phyloP scores from a whole-genome alignment of 2,329 filamentous ascomycete genomes.

The Botrytis cinerea region DNA sequence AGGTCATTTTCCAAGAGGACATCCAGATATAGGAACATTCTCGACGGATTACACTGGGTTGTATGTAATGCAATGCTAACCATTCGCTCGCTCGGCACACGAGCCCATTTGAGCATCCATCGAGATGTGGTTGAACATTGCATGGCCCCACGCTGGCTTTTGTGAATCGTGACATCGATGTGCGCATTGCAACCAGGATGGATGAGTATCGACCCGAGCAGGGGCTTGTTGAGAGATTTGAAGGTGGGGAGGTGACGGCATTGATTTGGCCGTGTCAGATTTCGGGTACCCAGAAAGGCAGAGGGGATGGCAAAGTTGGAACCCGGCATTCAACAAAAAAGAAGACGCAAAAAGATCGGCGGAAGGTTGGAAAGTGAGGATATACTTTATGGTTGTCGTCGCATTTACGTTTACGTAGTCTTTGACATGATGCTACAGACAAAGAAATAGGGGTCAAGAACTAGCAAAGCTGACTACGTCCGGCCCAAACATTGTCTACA shows the following conservation, averaged over 20 bases:
- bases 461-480: neutral
- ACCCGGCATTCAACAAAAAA: neutral
- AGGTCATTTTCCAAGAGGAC: neutral
- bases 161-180: neutral
- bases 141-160: neutral
- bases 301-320: neutral
- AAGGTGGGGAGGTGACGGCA: slow-evolving; percentile 4
- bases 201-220: neutral
- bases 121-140: neutral
- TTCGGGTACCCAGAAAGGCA: neutral
- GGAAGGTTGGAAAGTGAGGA: neutral
- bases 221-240: neutral
- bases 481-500: neutral
- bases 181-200: neutral
- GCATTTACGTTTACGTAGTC: neutral
- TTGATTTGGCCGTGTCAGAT: neutral
- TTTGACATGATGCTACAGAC: neutral
- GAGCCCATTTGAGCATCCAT: neutral
- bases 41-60: neutral
- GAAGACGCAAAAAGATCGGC: too few species aligned
- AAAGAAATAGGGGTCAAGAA: neutral
- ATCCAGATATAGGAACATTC: neutral
- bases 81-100: slow-evolving; percentile 1
- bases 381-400: neutral
- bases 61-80: slow-evolving; percentile 11